Evolutionary conservation across 2,329 filamentous ascomycete genomes (phyloP).

Genomic region (Phialophora expanda): DNA sequence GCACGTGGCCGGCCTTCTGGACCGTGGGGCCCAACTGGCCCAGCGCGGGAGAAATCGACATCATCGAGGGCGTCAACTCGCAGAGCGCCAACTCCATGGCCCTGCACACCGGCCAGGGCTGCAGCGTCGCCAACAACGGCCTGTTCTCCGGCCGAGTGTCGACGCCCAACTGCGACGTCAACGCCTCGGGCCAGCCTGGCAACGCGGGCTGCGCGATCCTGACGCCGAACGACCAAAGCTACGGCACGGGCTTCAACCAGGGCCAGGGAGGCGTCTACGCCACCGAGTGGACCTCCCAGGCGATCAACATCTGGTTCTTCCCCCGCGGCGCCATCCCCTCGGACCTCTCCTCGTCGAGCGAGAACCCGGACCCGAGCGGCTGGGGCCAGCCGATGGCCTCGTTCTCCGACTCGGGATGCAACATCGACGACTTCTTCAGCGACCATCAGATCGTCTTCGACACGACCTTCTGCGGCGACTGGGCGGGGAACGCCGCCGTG

Average conservation of each 20-base stretch:
- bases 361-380: conserved; percentile 64
- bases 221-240: conserved; percentile 60
- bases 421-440: conserved; percentile 72
- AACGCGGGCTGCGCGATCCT: conserved; percentile 66
- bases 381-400: conserved; percentile 73
- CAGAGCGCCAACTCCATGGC: conserved; percentile 66
- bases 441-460: conserved; percentile 79
- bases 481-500: conserved; percentile 69
- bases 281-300: conserved; percentile 73
- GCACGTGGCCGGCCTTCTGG: conserved; percentile 73
- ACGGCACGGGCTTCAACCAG: conserved; percentile 73
- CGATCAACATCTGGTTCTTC: conserved; percentile 85
- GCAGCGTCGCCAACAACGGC: conserved; percentile 60
- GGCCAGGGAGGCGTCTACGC: conserved; percentile 73
- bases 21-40: conserved; percentile 73
- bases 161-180: conserved; percentile 63
- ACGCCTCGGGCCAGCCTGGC: conserved; percentile 49
- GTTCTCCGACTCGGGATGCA: conserved; percentile 69
- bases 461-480: conserved; percentile 85
- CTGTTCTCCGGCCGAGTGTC: conserved; percentile 53
- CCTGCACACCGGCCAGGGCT: conserved; percentile 69
- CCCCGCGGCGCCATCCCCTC: conserved; percentile 67
- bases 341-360: conserved; percentile 61
- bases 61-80: conserved; percentile 76
- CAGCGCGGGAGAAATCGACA: conserved; percentile 73